phyloP scores from a whole-genome alignment of 2,329 filamentous ascomycete species.

The Talaromyces sp. region DNA sequence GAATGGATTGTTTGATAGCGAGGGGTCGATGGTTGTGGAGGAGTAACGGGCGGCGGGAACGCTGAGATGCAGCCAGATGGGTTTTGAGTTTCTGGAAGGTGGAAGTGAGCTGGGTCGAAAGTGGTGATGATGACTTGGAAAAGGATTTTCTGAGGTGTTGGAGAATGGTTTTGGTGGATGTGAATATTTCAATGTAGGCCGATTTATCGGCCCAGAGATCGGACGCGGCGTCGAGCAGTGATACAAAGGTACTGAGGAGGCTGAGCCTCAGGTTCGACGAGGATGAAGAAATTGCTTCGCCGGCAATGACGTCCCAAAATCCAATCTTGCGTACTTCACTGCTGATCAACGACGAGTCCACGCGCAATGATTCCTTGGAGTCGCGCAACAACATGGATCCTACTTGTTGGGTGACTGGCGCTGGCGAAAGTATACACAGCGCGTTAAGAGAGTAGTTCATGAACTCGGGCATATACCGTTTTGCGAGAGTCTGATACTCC shows the following conservation, averaged over 20 bases:
- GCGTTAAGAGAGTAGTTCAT: slow-evolving; percentile 77
- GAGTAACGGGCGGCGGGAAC: slow-evolving; percentile 71
- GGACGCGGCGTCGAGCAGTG: slow-evolving; percentile 64
- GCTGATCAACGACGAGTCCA: slow-evolving; percentile 36
- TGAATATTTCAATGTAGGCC: slow-evolving; percentile 75
- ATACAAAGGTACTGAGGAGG: slow-evolving; percentile 59
- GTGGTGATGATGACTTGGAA: neutral
- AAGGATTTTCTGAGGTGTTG: slow-evolving; percentile 19
- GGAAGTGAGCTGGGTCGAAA: slow-evolving; percentile 27
- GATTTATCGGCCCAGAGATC: slow-evolving; percentile 70
- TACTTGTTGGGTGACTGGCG: slow-evolving; percentile 44
- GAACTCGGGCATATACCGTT: slow-evolving; percentile 84
- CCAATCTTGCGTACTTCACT: slow-evolving; percentile 50
- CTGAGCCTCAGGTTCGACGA: slow-evolving; percentile 54
- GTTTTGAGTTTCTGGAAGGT: slow-evolving; percentile 37
- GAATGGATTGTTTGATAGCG: slow-evolving; percentile 80
- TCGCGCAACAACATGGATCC: slow-evolving; percentile 62
- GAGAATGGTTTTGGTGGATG: slow-evolving; percentile 58
- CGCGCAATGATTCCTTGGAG: slow-evolving; percentile 50
- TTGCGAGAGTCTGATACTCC: slow-evolving; percentile 78
- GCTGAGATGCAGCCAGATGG: slow-evolving; percentile 56
- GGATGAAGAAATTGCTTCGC: slow-evolving; percentile 24
- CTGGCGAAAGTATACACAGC: slow-evolving; percentile 63
- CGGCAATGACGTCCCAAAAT: slow-evolving; percentile 55
- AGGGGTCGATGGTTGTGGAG: slow-evolving; percentile 86